Evolutionary conservation across 192 early-diverging fungal genomes (phyloP), one percentile per base, ranked within the genome.

Genomic region (Pilaira anomala): DNA sequence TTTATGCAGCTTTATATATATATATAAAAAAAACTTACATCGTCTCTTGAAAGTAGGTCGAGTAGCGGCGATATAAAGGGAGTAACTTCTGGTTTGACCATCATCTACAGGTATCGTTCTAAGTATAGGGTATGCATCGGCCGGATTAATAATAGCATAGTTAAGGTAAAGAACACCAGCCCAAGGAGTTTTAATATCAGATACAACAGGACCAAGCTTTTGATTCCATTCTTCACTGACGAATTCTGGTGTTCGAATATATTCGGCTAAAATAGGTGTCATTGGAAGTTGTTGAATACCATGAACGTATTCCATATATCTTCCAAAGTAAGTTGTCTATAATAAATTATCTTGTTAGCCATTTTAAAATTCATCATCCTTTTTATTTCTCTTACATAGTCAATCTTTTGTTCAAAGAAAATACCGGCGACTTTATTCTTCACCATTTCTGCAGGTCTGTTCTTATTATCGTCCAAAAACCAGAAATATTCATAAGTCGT

Each of bases 381-480:
- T n/a, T n/a, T n/a, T n/a, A n/a, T n/a, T n/a, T n/a, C 36, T 65
- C 67, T 61, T 69, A 74, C 72, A 67, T 75, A 75, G 40, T 75
- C 73, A 14, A 55, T 51, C 28, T 70, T 69, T 41, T 75, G 63
- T 40, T 75, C 73, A 57, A 75, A 75, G 26, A 44, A 70, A n/a
- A 75, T 69, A 19, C 73, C 73, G 8, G 52, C 36, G 1, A 75
- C 67, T 50, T 75, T 75, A 39, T 75, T 75, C 19, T 63, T 61
- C 1, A 69, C 45, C 40, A 70, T 49, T 14, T 57, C 66, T 14
- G 44, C 12, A 6, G 67, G 68, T 48, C 61, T 54, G 40, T 62
- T 70, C 26, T 42, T 56, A 28, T 75, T 75, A 25, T 24, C 30
- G 36, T 75, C 68, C 45, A 69, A 46, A 8, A 70, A 40, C 67